phyloP scores from a whole-genome alignment of 148 eudicot species.

The Linanthus parryae region DNA sequence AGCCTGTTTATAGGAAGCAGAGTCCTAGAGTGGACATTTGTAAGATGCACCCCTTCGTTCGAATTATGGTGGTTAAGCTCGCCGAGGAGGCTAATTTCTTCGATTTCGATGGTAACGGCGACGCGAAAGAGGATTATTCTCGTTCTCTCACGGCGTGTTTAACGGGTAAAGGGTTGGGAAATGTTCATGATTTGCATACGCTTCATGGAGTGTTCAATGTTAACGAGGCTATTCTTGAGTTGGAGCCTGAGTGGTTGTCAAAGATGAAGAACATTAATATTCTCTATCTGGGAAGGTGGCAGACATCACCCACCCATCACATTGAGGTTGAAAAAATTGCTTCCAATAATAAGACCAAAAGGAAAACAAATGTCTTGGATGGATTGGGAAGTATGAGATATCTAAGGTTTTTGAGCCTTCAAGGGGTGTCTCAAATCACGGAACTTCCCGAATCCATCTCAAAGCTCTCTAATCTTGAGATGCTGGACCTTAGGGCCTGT shows the following conservation, averaged over 20 bases:
- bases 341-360: too few relatives aligned
- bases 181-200: conserved; percentile 1
- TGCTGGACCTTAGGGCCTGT: conserved; percentile 45
- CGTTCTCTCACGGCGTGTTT: conserved; percentile 19
- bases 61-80: conserved; percentile 13
- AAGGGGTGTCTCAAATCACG: conserved; percentile 39
- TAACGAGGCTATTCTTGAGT: conserved; percentile 20
- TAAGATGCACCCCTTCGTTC: conserved; percentile 28
- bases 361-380: conserved; percentile 17
- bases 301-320: conserved; percentile 18
- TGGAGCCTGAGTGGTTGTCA: conserved; percentile 22
- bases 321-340: conserved; percentile 42
- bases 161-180: background rate
- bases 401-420: conserved; percentile 38
- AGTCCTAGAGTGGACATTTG: conserved; percentile 11
- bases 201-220: conserved; percentile 30
- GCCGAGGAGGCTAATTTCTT: conserved; percentile 19
- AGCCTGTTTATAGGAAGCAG: conserved; percentile 4
- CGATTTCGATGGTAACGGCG: conserved; percentile 11
- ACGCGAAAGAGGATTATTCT: background rate
- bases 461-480: conserved; percentile 20
- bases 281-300: conserved; percentile 52
- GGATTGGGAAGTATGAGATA: conserved; percentile 16
- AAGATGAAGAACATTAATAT: conserved; percentile 34
- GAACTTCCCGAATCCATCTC: conserved; percentile 28